A percentile compares a stretch with the other conserved stretches of the same genome.
Conservation (phyloP, 2,329 filamentous ascomycete species). For the Arthrinium puccinioides region DNA sequence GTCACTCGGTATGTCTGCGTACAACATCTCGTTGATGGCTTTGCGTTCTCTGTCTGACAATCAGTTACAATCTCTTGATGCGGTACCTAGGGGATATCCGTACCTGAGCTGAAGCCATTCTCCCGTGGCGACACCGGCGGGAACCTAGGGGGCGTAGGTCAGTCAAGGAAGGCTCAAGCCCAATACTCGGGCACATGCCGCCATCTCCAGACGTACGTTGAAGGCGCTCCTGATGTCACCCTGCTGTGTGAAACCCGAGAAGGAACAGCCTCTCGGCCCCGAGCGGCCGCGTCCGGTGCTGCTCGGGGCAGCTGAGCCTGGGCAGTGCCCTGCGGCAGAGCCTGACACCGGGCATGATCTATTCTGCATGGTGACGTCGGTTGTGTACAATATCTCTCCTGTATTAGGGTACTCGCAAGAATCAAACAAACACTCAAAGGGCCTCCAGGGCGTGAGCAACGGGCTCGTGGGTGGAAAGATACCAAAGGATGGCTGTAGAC, state of each 20-base stretch:
- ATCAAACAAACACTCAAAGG: too few relatives aligned
- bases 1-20: constrained; percentile 32
- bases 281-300: neutral
- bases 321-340: neutral
- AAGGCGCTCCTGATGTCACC: neutral
- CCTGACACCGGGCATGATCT: neutral
- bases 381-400: too few relatives aligned
- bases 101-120: constrained; percentile 38
- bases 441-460: too few relatives aligned
- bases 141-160: constrained; percentile 27
- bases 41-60: constrained; percentile 30
- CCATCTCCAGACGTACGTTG: neutral
- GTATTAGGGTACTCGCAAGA: too few relatives aligned
- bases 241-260: neutral
- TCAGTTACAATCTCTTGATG: constrained; percentile 2
- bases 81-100: neutral
- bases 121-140: constrained; percentile 33
- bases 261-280: neutral
- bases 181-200: neutral
- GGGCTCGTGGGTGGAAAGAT: too few relatives aligned
- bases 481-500: too few relatives aligned
- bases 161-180: neutral
- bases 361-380: neutral
- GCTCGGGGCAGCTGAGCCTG: too few relatives aligned
- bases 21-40: constrained; percentile 40